Evolutionary conservation across 164 flowering plant species (phyloP).

Genomic region (Tinospora cordifolia): DNA sequence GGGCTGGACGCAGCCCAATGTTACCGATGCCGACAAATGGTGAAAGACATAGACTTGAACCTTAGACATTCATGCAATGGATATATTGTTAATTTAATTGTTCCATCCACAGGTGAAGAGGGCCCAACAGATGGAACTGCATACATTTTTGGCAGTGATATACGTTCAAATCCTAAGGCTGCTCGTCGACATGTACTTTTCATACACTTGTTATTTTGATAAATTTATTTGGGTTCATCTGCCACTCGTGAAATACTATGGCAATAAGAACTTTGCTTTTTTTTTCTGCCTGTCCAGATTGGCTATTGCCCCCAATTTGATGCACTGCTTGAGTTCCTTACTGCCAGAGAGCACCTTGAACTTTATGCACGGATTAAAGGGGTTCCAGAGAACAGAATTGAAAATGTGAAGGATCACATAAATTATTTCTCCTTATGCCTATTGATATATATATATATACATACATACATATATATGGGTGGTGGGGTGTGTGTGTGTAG

Average conservation of each 20-base stretch:
- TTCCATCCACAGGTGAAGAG: conserved; percentile 76
- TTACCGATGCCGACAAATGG: no score
- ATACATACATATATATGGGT: no score
- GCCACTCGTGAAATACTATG: background rate
- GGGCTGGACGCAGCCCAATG: no score
- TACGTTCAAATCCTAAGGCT: conserved; percentile 71
- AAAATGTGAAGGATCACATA: conserved; percentile 42
- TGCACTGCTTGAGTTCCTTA: conserved; percentile 74
- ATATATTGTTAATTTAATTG: background rate
- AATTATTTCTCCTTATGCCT: background rate
- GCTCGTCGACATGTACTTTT: conserved; percentile 69
- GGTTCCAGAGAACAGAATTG: conserved; percentile 53
- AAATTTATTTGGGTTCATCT: conserved; percentile 4
- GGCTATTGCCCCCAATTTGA: conserved; percentile 99
- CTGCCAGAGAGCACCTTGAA: conserved; percentile 89
- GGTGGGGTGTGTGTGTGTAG: no score
- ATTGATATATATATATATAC: background rate
- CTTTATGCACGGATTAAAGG: conserved; percentile 96
- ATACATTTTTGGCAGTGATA: conserved; percentile 78
- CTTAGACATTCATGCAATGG: no score
- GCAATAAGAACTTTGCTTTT: conserved; percentile 6
- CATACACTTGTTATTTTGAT: conserved; percentile 5
- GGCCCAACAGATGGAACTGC: conserved; percentile 85
- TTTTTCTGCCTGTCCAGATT: conserved; percentile 40
- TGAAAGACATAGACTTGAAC: no score